Conservation (phyloP, 2,329 filamentous ascomycete species). For the Fusarium pseudoanthophilum region DNA sequence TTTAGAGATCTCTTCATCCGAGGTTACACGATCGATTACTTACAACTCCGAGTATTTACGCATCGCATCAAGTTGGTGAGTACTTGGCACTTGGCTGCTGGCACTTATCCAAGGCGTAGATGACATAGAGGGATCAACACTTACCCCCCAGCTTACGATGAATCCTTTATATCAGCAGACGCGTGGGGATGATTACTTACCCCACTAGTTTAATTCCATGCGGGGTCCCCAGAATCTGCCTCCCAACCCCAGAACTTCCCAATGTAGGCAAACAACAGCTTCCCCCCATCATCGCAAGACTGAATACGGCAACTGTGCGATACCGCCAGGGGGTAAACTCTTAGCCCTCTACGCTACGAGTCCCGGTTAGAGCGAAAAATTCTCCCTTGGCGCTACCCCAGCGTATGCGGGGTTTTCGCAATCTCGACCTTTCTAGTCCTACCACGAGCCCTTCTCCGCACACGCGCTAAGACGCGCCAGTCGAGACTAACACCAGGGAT, state of each 20-base stretch:
- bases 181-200: background rate
- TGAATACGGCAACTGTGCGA: background rate
- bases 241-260: background rate
- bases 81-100: background rate
- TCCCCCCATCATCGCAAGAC: background rate
- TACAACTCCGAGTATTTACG: rapidly evolving
- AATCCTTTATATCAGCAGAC: background rate
- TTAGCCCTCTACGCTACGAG: background rate
- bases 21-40: background rate
- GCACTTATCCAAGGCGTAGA: background rate
- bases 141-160: background rate
- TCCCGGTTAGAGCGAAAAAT: background rate
- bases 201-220: background rate
- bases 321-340: background rate
- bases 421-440: constrained; percentile 6
- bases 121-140: background rate
- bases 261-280: background rate
- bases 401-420: background rate
- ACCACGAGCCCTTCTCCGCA: background rate
- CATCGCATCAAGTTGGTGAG: rapidly evolving
- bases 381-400: background rate
- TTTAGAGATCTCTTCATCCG: too few species aligned
- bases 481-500: background rate
- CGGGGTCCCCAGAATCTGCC: background rate
- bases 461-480: background rate